A percentile compares a stretch with the other conserved stretches of the same genome.
Conservation (phyloP, 1,284 basidiomycete species). For the Grifola frondosa region DNA sequence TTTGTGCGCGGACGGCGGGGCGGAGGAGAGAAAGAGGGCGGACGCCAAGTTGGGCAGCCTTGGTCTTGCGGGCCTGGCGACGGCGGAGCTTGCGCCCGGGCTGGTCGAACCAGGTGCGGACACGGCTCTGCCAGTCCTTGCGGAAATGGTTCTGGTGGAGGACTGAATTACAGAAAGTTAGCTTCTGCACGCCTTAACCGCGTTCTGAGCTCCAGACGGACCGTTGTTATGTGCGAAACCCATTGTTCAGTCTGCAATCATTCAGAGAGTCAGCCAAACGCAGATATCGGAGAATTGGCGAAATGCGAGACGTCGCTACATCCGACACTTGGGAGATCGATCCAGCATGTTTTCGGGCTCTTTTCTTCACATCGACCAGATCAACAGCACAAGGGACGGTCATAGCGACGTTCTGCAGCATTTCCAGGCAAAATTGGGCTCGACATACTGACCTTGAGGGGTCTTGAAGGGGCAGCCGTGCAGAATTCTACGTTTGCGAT, state of each 20-base stretch:
- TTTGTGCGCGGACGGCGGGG: constrained; percentile 96
- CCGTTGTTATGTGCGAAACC: constrained; percentile 84
- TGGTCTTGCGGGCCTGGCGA: constrained; percentile 89
- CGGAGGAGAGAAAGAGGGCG: constrained; percentile 92
- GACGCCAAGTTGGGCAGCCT: constrained; percentile 90
- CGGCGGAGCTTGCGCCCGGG: constrained; percentile 97
- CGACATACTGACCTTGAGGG: constrained; percentile 40
- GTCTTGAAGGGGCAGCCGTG: constrained; percentile 28
- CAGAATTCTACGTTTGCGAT: constrained; percentile 15
- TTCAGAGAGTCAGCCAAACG: constrained; percentile 15
- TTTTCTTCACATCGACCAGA: constrained; percentile 18
- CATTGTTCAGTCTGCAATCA: constrained; percentile 45
- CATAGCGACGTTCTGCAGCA: constrained; percentile 19
- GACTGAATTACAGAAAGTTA: constrained; percentile 45
- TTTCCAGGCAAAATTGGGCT: constrained; percentile 16
- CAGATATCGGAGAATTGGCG: constrained; percentile 13
- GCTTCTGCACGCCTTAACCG: constrained; percentile 1
- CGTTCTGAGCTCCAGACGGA: constrained; percentile 34
- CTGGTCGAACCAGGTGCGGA: constrained; percentile 99
- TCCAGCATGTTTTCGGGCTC: constrained; percentile 33
- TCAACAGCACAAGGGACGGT: constrained; percentile 13
- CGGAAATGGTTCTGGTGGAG: constrained; percentile 95
- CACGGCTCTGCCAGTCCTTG: constrained; percentile 97
- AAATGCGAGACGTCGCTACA: constrained; percentile 25
- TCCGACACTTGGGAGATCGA: constrained; percentile 27